Conservation (phyloP, 257 asterid species). For the Ehretia macrophylla region DNA sequence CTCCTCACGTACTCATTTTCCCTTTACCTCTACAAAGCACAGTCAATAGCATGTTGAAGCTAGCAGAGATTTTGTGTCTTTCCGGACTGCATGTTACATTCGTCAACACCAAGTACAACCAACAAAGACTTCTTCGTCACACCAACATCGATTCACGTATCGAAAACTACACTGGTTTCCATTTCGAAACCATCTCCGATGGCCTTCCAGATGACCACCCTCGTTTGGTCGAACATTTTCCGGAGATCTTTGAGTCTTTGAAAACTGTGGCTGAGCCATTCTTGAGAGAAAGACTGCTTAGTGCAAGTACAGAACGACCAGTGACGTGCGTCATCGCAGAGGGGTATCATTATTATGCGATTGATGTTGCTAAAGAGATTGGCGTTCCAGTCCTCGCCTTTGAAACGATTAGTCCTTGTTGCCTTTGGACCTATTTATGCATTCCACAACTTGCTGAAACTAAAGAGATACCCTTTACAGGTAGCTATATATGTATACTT, state of each 20-base stretch:
- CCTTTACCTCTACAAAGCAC: conserved; percentile 23
- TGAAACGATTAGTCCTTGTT: conserved; percentile 47
- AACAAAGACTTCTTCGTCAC: conserved; percentile 10
- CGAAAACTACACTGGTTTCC: conserved; percentile 1
- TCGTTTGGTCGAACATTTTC: conserved; percentile 7
- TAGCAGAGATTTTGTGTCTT: conserved; percentile 18
- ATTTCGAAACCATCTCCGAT: conserved; percentile 10
- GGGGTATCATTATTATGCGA: conserved; percentile 31
- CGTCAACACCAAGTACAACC: conserved; percentile 6
- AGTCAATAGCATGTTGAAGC: conserved; percentile 21
- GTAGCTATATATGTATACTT: too few relatives aligned
- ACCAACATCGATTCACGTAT: neutral
- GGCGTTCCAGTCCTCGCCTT: conserved; percentile 37
- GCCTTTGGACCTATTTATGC: conserved; percentile 41
- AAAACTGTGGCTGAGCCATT: conserved; percentile 22
- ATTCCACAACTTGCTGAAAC: conserved; percentile 32
- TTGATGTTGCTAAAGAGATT: conserved; percentile 41
- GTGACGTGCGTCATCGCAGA: conserved; percentile 45
- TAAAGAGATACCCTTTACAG: conserved; percentile 35
- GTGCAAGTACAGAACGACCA: neutral
- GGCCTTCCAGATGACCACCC: conserved; percentile 13
- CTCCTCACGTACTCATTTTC: conserved; percentile 21
- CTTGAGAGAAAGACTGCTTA: conserved; percentile 32
- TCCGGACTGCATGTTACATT: conserved; percentile 13
- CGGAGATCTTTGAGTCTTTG: conserved; percentile 36